phyloP scores from a whole-genome alignment of 768 basidiomycete genomes.

The Serendipita sp. region DNA sequence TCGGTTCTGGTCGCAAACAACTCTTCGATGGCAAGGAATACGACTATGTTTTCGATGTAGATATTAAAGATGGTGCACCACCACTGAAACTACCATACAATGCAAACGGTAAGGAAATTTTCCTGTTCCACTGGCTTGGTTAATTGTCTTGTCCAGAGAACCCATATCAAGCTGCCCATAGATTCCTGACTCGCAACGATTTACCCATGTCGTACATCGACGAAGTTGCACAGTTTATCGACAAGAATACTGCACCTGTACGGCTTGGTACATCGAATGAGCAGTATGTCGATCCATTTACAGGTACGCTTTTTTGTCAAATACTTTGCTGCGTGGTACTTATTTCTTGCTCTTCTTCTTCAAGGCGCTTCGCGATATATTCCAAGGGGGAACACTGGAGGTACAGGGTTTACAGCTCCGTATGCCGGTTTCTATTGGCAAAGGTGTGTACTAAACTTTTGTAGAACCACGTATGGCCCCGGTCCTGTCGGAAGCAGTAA shows the following conservation, averaged over 20 bases:
- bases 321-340: too few species aligned
- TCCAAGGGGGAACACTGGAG: background rate
- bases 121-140: background rate
- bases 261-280: slow-evolving; percentile 34
- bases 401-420: background rate
- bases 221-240: slow-evolving; percentile 83
- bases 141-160: slow-evolving; percentile 45
- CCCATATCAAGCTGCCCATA: slow-evolving; percentile 75
- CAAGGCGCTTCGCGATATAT: slow-evolving; percentile 45
- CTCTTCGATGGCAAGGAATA: slow-evolving; percentile 90
- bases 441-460: background rate
- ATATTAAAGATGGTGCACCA: slow-evolving; percentile 82
- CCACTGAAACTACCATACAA: slow-evolving; percentile 93
- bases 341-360: background rate
- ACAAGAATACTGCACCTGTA: slow-evolving; percentile 74
- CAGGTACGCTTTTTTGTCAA: slow-evolving; percentile 33
- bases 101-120: slow-evolving; percentile 42
- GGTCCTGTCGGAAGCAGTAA: slow-evolving; percentile 20
- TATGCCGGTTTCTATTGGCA: background rate
- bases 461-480: slow-evolving; percentile 26
- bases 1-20: slow-evolving; percentile 78
- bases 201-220: slow-evolving; percentile 72
- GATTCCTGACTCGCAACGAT: slow-evolving; percentile 71
- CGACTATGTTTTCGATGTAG: slow-evolving; percentile 99
- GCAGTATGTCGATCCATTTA: slow-evolving; percentile 76